Conservation (phyloP, 1,139 yeast genomes). For the Sugiyamaella japonica region DNA sequence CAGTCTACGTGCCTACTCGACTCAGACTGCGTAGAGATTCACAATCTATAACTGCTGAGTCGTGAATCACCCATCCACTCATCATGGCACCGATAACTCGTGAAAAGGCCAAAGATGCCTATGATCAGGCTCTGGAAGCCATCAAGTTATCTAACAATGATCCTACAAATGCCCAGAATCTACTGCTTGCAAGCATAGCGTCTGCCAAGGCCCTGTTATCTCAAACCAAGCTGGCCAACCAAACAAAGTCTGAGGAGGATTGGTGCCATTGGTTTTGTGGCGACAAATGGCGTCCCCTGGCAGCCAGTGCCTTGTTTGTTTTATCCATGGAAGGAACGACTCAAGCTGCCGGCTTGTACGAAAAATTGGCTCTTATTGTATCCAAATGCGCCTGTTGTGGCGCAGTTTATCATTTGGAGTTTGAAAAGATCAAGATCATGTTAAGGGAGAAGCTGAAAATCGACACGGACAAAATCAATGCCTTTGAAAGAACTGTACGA, state of each 20-base stretch:
- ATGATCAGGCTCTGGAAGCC: conserved; percentile 2
- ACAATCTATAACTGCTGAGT: no score
- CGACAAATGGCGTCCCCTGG: conserved; percentile 23
- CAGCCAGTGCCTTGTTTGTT: conserved; percentile 21
- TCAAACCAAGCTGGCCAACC: conserved; percentile 4
- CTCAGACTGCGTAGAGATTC: no score
- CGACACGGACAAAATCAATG: conserved; percentile 16
- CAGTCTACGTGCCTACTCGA: no score
- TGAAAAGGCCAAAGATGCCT: conserved; percentile 6
- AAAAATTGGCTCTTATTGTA: conserved; percentile 14
- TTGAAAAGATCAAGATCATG: conserved; percentile 14
- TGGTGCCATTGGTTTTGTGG: conserved; percentile 29
- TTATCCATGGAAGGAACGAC: conserved; percentile 17
- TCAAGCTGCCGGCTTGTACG: conserved; percentile 10
- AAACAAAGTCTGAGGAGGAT: neutral
- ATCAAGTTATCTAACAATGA: neutral
- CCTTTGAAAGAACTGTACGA: conserved; percentile 11
- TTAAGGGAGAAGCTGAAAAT: conserved; percentile 17
- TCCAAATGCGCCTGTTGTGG: conserved; percentile 24
- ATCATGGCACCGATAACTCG: conserved; percentile 7
- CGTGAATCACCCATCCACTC: neutral
- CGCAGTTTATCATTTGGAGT: conserved; percentile 22
- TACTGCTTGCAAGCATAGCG: neutral
- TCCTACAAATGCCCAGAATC: neutral
- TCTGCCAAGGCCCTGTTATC: conserved; percentile 5